Percentiles rank a stretch among this genome's conserved stretches.
These are phyloP conservation scores for Solanum ossicruentum DNA, from an alignment of 257 asterid genomes.

Conservation along the genomic window DNA sequence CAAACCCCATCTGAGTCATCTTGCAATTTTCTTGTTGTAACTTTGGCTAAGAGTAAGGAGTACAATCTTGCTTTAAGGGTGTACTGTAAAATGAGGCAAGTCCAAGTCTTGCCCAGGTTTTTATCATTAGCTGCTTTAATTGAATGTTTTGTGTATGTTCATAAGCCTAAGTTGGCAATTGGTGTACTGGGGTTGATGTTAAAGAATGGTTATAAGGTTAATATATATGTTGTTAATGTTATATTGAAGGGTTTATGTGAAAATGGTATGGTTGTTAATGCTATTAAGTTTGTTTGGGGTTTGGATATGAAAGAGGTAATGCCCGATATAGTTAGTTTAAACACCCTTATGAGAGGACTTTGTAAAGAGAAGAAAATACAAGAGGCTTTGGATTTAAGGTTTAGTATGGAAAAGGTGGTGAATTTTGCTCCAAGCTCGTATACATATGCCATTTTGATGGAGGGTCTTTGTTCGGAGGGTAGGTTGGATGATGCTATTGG, in stretches of 20 bases:
- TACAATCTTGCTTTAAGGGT: slow-evolving; percentile 25
- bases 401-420: slow-evolving; percentile 39
- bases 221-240: slow-evolving; percentile 33
- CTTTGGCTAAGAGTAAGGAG: slow-evolving; percentile 44
- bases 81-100: slow-evolving; percentile 25
- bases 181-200: slow-evolving; percentile 38
- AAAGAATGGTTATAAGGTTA: slow-evolving; percentile 36
- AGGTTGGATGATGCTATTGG: slow-evolving; percentile 26
- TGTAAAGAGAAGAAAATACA: slow-evolving; percentile 38
- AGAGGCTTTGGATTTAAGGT: slow-evolving; percentile 37
- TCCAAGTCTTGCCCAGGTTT: slow-evolving; percentile 23
- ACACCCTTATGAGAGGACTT: slow-evolving; percentile 50
- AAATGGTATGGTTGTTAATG: slow-evolving; percentile 29
- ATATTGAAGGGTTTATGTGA: slow-evolving; percentile 45
- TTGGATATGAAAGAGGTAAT: slow-evolving; percentile 22
- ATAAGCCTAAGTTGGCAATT: slow-evolving; percentile 26
- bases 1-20: slow-evolving; percentile 25
- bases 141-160: slow-evolving; percentile 36
- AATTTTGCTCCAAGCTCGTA: slow-evolving; percentile 21
- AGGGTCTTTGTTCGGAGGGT: slow-evolving; percentile 34
- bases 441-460: slow-evolving; percentile 37
- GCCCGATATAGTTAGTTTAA: slow-evolving; percentile 42
- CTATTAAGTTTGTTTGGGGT: slow-evolving; percentile 27
- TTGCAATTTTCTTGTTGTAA: slow-evolving; percentile 32
- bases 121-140: slow-evolving; percentile 37